A percentile compares a stretch with the other conserved stretches of the same genome.
Evolutionary conservation across 352 stramenopile species (phyloP).

Genomic region (Phytophthora rubi): DNA sequence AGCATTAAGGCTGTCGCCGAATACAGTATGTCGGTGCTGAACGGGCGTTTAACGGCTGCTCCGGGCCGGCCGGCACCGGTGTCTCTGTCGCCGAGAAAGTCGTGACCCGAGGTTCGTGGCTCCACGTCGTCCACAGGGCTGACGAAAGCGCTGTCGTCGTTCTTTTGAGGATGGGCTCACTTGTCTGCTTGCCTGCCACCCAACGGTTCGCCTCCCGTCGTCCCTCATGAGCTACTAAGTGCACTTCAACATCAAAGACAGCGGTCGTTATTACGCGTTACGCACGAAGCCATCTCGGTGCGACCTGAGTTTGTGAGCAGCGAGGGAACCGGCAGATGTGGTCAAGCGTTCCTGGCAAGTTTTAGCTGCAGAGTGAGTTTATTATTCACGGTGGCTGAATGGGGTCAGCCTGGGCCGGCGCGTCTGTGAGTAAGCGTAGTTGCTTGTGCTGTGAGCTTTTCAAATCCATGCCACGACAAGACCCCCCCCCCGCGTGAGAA

Average conservation of each 20-base stretch:
- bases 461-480: neutral
- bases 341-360: neutral
- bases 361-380: neutral
- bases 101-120: neutral
- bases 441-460: neutral
- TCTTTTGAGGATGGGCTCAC: neutral
- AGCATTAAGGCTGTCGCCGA: neutral
- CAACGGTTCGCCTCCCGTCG: neutral
- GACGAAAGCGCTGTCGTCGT: neutral
- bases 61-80: neutral
- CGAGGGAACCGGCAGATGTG: too few relatives aligned
- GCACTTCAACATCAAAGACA: constrained; percentile 6
- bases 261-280: neutral
- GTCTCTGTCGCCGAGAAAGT: constrained; percentile 1
- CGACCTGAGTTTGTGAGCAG: neutral
- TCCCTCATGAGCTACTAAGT: neutral
- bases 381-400: neutral
- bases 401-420: too few relatives aligned
- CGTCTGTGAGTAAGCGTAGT: neutral
- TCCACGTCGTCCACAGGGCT: neutral
- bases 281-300: constrained; percentile 6
- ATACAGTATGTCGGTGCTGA: neutral
- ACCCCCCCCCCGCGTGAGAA: neutral
- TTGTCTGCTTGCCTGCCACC: neutral
- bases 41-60: constrained; percentile 5